phyloP scores from a whole-genome alignment of 495 filamentous ascomycete genomes.

The Jackrogersella minutella region DNA sequence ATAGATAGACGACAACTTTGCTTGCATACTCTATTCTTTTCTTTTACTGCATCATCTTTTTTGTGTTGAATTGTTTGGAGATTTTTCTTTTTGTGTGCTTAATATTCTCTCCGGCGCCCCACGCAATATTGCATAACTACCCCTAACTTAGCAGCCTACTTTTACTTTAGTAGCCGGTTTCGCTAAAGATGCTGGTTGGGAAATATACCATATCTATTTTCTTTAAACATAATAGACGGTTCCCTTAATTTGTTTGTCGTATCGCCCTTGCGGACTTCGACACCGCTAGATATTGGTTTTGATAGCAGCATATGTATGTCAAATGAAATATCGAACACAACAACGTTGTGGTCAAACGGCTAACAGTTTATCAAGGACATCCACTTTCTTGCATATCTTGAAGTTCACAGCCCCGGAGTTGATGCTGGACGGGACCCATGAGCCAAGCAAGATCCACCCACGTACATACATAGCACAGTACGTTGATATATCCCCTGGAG shows the following conservation, averaged over 20 bases:
- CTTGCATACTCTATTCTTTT: too few species aligned
- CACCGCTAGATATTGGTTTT: neutral
- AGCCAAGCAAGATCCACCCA: constrained; percentile 25
- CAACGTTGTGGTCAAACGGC: constrained; percentile 13
- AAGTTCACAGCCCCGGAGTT: constrained; percentile 3
- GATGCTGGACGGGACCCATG: constrained; percentile 7
- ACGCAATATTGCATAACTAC: neutral
- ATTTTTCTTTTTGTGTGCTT: too few species aligned
- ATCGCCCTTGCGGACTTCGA: constrained; percentile 1
- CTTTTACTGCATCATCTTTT: too few species aligned
- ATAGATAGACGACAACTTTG: too few species aligned
- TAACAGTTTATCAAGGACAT: constrained; percentile 13
- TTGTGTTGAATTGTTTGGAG: too few species aligned
- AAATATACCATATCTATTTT: neutral
- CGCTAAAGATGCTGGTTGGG: neutral
- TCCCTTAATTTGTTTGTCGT: neutral
- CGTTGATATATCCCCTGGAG: neutral
- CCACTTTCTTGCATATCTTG: constrained; percentile 22
- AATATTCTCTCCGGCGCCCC: neutral
- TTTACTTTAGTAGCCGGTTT: neutral
- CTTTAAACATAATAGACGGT: neutral
- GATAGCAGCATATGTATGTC: neutral
- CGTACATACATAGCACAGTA: constrained; percentile 8
- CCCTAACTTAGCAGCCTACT: too few species aligned
- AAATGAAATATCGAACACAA: neutral